These are phyloP conservation scores for Eruca vesicaria DNA, from an alignment of 441 rosid species.

Conservation along the genomic window DNA sequence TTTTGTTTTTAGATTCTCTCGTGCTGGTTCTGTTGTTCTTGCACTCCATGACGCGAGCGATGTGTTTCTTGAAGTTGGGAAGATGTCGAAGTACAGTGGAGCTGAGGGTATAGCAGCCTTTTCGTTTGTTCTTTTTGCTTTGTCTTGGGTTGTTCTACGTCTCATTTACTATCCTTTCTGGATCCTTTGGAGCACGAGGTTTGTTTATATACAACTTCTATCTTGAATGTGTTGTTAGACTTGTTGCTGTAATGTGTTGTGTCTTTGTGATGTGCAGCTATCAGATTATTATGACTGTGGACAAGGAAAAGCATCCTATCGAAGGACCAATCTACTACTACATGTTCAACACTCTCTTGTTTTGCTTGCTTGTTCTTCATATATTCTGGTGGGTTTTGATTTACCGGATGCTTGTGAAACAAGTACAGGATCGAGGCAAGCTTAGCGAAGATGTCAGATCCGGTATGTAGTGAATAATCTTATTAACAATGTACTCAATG, in stretches of 20 bases:
- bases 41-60: conserved; percentile 64
- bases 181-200: conserved; percentile 69
- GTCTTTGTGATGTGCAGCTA: conserved; percentile 39
- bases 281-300: conserved; percentile 49
- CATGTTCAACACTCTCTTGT: conserved; percentile 55
- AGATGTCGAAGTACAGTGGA: conserved; percentile 66
- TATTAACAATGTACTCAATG: background rate
- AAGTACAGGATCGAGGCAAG: conserved; percentile 53
- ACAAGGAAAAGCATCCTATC: conserved; percentile 46
- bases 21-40: conserved; percentile 28
- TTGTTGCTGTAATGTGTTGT: background rate
- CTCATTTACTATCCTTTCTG: conserved; percentile 54
- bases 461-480: conserved; percentile 37
- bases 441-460: conserved; percentile 62
- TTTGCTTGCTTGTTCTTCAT: conserved; percentile 51
- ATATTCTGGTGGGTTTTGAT: conserved; percentile 68
- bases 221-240: background rate
- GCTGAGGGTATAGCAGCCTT: conserved; percentile 45
- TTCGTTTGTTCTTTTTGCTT: conserved; percentile 47
- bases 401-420: conserved; percentile 48
- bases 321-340: conserved; percentile 56
- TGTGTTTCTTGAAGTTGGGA: conserved; percentile 61
- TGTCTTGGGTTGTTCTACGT: conserved; percentile 53
- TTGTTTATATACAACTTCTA: background rate
- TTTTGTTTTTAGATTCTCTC: background rate